Evolutionary conservation across 495 filamentous ascomycete genomes (phyloP).

Genomic region (Mycothermus thermophilus): DNA sequence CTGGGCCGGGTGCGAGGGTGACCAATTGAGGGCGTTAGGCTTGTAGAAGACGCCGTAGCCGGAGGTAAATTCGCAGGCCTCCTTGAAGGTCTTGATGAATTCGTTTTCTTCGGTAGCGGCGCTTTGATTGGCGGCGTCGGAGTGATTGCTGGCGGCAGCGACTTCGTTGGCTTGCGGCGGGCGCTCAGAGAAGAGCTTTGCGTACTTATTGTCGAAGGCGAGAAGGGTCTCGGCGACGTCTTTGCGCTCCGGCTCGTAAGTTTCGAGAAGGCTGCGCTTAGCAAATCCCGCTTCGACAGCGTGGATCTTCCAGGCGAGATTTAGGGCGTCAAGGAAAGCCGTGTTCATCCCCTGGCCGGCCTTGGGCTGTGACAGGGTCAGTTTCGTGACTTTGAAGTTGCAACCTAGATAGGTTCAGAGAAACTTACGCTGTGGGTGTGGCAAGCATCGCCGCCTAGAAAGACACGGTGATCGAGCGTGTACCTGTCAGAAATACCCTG

Average conservation of each 20-base stretch:
- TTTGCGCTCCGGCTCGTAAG: constrained; percentile 59
- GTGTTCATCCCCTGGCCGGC: constrained; percentile 82
- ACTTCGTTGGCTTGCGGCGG: constrained; percentile 40
- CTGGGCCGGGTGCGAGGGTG: constrained; percentile 54
- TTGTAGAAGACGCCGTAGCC: constrained; percentile 59
- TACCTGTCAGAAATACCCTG: constrained; percentile 59
- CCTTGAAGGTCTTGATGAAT: constrained; percentile 56
- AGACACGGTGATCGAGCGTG: constrained; percentile 52
- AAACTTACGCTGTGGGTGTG: constrained; percentile 60
- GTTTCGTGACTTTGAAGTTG: neutral
- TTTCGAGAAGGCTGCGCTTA: constrained; percentile 43
- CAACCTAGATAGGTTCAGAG: too few relatives aligned
- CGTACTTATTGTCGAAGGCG: constrained; percentile 59
- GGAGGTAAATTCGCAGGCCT: constrained; percentile 55
- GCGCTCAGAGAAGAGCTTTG: constrained; percentile 50
- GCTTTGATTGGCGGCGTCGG: constrained; percentile 10
- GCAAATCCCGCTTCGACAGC: constrained; percentile 52
- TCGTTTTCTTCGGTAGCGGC: constrained; percentile 44
- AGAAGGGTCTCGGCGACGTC: constrained; percentile 57
- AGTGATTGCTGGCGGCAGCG: constrained; percentile 13
- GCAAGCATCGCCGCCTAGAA: constrained; percentile 68
- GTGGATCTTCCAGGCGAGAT: constrained; percentile 75
- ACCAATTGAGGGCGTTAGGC: constrained; percentile 47
- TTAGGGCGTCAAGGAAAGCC: constrained; percentile 67
- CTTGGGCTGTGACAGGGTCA: constrained; percentile 39